phyloP scores from a whole-genome alignment of 257 asterid species.

The Verbena officinalis region DNA sequence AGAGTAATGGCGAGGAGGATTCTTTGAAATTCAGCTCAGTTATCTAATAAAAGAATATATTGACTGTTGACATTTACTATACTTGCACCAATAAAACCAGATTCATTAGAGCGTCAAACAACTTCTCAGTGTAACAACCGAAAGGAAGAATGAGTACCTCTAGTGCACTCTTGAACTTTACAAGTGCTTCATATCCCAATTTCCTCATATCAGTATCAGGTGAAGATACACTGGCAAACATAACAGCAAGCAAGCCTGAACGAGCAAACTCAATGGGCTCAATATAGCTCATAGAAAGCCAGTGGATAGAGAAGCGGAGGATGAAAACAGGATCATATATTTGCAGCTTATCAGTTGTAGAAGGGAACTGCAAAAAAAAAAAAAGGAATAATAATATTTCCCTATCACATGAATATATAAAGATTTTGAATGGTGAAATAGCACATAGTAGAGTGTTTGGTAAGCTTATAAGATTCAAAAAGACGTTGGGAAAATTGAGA shows the following conservation, averaged over 20 bases:
- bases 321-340: slow-evolving; percentile 85
- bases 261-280: slow-evolving; percentile 90
- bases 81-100: slow-evolving; percentile 21
- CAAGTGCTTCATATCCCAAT: slow-evolving; percentile 77
- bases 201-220: slow-evolving; percentile 72
- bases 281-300: slow-evolving; percentile 71
- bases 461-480: too few relatives aligned
- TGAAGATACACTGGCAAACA: slow-evolving; percentile 81
- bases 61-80: slow-evolving; percentile 4
- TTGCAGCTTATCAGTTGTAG: slow-evolving; percentile 45
- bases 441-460: slow-evolving; percentile 10
- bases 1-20: not conserved
- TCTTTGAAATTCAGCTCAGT: not conserved
- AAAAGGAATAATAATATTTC: not conserved
- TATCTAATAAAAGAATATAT: slow-evolving; percentile 3
- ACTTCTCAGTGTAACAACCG: not conserved
- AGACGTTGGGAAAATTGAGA: too few relatives aligned
- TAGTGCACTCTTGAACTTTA: slow-evolving; percentile 62
- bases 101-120: slow-evolving; percentile 20
- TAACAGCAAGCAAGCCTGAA: slow-evolving; percentile 83
- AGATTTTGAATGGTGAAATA: slow-evolving; percentile 16
- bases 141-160: slow-evolving; percentile 52
- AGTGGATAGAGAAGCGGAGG: slow-evolving; percentile 75
- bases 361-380: slow-evolving; percentile 47
- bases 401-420: slow-evolving; percentile 8